These are phyloP conservation scores for Vitis rupestris DNA, from an alignment of 164 flowering plant species.

Conservation along the genomic window DNA sequence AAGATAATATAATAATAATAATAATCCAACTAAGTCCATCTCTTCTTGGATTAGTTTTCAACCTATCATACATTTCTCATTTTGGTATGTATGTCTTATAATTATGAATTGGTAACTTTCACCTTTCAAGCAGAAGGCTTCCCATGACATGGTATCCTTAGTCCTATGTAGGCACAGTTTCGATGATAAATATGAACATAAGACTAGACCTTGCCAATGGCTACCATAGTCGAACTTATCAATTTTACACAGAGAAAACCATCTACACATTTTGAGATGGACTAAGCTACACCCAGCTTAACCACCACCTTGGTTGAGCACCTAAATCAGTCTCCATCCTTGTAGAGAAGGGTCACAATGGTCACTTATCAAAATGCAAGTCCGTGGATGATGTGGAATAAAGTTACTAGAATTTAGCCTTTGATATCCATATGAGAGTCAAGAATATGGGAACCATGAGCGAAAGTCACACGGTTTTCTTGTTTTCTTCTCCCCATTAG, in stretches of 20 bases:
- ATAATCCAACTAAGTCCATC: too few relatives aligned
- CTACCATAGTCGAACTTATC: slow-evolving; percentile 82
- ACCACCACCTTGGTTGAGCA: slow-evolving; percentile 58
- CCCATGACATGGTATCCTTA: slow-evolving; percentile 99
- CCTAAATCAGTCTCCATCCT: slow-evolving; percentile 23
- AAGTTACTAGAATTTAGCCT: slow-evolving; percentile 45
- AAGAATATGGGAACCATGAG: slow-evolving; percentile 51
- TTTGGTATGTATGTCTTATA: not conserved
- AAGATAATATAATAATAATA: too few relatives aligned
- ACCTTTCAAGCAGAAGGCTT: slow-evolving; percentile 73
- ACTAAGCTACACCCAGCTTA: slow-evolving; percentile 61
- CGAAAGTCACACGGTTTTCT: slow-evolving; percentile 74
- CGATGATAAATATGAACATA: slow-evolving; percentile 98
- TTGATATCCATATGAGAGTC: slow-evolving; percentile 67
- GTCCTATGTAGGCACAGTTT: slow-evolving; percentile 71
- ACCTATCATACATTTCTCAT: not conserved
- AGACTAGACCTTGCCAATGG: slow-evolving; percentile 78
- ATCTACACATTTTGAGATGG: slow-evolving; percentile 85
- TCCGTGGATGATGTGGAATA: slow-evolving; percentile 48
- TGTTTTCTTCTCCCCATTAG: slow-evolving; percentile 72
- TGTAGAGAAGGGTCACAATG: slow-evolving; percentile 59
- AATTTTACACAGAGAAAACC: slow-evolving; percentile 14
- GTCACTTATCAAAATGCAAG: slow-evolving; percentile 55
- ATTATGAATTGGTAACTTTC: too few relatives aligned
- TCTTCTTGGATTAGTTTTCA: not conserved